Evolutionary conservation across 495 filamentous ascomycete species (phyloP), one percentile per base, ranked within the genome.

Genomic region (Aspergillus egyptiacus): DNA sequence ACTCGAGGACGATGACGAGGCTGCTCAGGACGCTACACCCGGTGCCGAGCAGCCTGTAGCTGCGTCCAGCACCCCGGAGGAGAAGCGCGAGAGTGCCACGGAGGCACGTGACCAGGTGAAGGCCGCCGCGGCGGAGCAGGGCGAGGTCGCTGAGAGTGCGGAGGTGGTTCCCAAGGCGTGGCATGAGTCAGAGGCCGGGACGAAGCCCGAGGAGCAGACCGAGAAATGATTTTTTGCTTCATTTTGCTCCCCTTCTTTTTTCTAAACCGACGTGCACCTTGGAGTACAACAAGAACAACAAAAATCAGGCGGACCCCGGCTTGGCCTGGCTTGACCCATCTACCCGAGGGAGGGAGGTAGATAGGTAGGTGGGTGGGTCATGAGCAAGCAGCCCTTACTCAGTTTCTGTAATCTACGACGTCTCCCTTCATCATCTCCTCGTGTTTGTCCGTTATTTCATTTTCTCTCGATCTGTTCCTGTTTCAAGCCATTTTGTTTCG

Each of bases 1-100:
- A 62, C 74, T 96, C 15, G 84, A 87, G 39, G 89, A 86, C 31
- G 88, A 94, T 20, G 89, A 93, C n/a, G 79, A 74, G 8, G 63
- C 70, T 15, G 69, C n/a, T n/a, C n/a, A 45, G 5, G 51, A 51
- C 41, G n/a, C 51, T 25, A 50, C 56, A n/a, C 55, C 55, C 30
- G 31, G 7, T 3, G 28, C 43, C 14, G 53, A 50, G 14, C 32
- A 31, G n/a, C 46, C 53, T 35, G 17, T 45, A 5, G 40, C 49
- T 10, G 41, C 50, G 17, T 15, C 61, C 11, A 54, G 59, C 5
- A 41, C 54, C n/a, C 52, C 54, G 9, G 52, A 55, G 6, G 63
- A 65, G 48, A 61, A 62, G 57, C 62, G 43, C 24, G 49, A 51
- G 35, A 55, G 38, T 24, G 58, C 59, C 43, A 57, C 60, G 53